phyloP scores from a whole-genome alignment of 1,284 basidiomycete genomes.

The Pholiota adiposa region DNA sequence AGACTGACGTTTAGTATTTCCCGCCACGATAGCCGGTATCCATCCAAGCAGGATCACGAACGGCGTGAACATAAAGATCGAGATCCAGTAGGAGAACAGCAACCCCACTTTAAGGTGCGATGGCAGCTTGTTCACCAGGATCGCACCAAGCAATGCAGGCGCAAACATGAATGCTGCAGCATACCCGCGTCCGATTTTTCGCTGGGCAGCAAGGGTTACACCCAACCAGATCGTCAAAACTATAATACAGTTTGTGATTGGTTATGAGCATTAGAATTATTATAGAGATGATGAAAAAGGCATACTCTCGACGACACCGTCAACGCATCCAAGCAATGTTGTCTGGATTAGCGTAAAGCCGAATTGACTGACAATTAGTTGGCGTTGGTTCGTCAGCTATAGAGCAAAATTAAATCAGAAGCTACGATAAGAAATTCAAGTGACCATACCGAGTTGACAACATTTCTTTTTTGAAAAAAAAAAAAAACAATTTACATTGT shows the following conservation, averaged over 20 bases:
- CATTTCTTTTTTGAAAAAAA: conserved; percentile 39
- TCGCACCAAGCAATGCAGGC: conserved; percentile 69
- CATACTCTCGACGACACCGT: conserved; percentile 70
- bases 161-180: conserved; percentile 66
- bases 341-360: conserved; percentile 76
- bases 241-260: conserved; percentile 32
- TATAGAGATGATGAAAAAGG: not conserved
- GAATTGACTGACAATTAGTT: conserved; percentile 75
- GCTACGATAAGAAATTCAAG: not conserved
- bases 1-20: conserved; percentile 73
- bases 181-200: conserved; percentile 60
- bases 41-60: conserved; percentile 75
- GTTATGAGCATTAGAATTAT: conserved; percentile 5
- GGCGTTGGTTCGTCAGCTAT: conserved; percentile 75
- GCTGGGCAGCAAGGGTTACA: conserved; percentile 57
- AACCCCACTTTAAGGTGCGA: conserved; percentile 69
- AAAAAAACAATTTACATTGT: not conserved
- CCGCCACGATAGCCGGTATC: conserved; percentile 68
- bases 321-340: conserved; percentile 77
- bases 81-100: conserved; percentile 74
- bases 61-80: conserved; percentile 70
- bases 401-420: conserved; percentile 3
- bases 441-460: conserved; percentile 55
- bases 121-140: conserved; percentile 72
- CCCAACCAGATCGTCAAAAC: conserved; percentile 66